Base-by-base conservation (phyloP, 1,139 yeast genomes). In the Yamadazyma friedrichii region DNA sequence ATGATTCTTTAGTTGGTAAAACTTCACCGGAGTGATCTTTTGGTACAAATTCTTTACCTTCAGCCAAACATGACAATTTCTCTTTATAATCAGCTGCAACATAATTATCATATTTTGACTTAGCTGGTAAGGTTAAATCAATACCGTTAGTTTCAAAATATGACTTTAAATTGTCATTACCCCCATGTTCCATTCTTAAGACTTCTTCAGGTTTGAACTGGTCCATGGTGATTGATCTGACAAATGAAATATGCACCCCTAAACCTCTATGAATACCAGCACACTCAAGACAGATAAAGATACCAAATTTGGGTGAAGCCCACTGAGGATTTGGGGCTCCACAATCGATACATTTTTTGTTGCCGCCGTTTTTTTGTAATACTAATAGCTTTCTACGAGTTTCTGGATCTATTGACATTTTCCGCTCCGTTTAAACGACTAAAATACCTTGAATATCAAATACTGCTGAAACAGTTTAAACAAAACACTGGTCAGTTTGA, bases 301-400 rank as follows among this genome's bases (percentile, higher is more conserved):
- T 84, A 42, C 98, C 99, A 65, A 89, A 91, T 60, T 94, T 93
- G 36, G 98, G 97, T 9, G 97, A 88, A 4, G 98, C 96, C 99
- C 99, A 93, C 57, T 94, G 96, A 8, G 99, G 98, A 61, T 91
- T 91, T 47, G 95, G 95, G 3, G 97, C 95, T 31, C 76, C 78
- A 65, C 98, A 94, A 65, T 93, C 99, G 61, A 88, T 85, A 67
- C 99, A 93, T 59, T 79, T 83, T 67, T 87, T 88, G 73, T 91
- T 91, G 16, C 74, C 82, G 34, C 93, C 95, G 37, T 73, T 70
- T 61, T 88, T 88, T 58, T 91, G 97, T 48, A 89, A 69, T 35
- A 80, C 80, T 50, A 89, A 70, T 43, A 91, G 75, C 62, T 88
- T 84, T 59, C 95, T 79, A 61, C 95, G 82, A 45, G 88, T 84